Base-by-base conservation (phyloP, 2,329 filamentous ascomycete genomes). In the Xylaria digitata region DNA sequence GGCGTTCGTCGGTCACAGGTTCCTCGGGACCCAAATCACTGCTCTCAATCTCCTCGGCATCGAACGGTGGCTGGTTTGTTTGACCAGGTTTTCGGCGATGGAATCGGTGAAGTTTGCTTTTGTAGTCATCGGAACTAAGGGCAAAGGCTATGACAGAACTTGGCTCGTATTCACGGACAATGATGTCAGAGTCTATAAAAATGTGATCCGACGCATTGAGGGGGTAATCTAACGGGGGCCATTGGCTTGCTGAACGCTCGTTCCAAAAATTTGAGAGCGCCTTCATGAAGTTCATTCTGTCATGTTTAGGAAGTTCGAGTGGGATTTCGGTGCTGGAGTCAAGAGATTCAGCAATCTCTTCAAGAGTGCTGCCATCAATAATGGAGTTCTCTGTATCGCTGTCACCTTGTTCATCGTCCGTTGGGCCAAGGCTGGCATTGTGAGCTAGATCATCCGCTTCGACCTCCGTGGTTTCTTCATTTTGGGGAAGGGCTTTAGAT, bases 251-350 rank as follows among this genome's bases (percentile, higher is more conserved):
- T 54, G 96, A 98, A 60, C 96, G 89, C 80, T 99, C 96, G 2
- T 96, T 96, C 96, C 96, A 99, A 79, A 99, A 99, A 75, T 95
- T 97, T 17, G 94, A 96, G 52, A 99, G 85, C 82, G 97, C 94
- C 77, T 96, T 97, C 88, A 99, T 91, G 71, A 98, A 83, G 52
- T 94, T 97, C 64, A 90, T 94, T 78, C 95, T 96, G 76, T 97
- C 93, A 75, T 98, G 93, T 75, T 93, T 97, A 0, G 94, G 93
- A 13, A 99, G 85, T 72, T 97, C 93, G 9, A 92, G 80, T 0
- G 86, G 85, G 26, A 89, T 85, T 59, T 89, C 88, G 1, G 83
- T 82, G 72, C 82, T 87, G 3, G 85, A 85, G 71, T 89, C 90
- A 68, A 89, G 83, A 67, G 86, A 86, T 54, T 88, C 86, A 1